Percentiles rank a stretch among this genome's conserved stretches.
phyloP scores from a whole-genome alignment of 768 basidiomycete species.

The Leccinum boreale region DNA sequence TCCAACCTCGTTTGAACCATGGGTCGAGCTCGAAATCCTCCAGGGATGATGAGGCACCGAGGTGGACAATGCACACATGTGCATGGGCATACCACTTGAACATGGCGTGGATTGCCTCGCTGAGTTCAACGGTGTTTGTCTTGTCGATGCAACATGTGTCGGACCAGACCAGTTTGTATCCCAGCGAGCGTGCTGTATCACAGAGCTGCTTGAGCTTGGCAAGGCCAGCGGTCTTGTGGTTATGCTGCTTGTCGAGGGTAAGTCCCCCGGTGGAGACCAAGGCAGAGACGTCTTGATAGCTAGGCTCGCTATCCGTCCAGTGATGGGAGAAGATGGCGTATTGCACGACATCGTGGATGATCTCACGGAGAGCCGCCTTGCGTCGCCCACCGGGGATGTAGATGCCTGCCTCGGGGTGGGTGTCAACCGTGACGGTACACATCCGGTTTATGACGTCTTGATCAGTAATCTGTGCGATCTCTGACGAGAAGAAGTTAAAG shows the following conservation, averaged over 20 bases:
- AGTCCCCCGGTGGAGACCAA: not conserved
- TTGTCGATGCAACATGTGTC: slow-evolving; percentile 33
- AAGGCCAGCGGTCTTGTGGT: slow-evolving; percentile 2
- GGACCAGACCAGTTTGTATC: slow-evolving; percentile 26
- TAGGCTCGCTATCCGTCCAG: slow-evolving; percentile 23
- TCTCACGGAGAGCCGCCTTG: slow-evolving; percentile 16
- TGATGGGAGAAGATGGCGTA: slow-evolving; percentile 29
- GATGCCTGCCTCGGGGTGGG: slow-evolving; percentile 9
- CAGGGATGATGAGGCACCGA: slow-evolving; percentile 13
- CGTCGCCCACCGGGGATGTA: slow-evolving; percentile 15
- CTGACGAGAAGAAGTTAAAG: slow-evolving; percentile 15
- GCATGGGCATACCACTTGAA: slow-evolving; percentile 31
- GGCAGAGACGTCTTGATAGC: slow-evolving; percentile 14
- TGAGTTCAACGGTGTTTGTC: slow-evolving; percentile 23
- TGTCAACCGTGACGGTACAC: not conserved
- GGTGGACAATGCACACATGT: slow-evolving; percentile 28
- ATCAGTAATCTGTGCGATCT: slow-evolving; percentile 18
- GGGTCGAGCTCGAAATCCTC: slow-evolving; percentile 16
- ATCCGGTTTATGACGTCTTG: slow-evolving; percentile 11
- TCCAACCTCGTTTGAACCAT: slow-evolving; percentile 29
- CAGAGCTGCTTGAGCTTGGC: slow-evolving; percentile 21
- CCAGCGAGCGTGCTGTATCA: slow-evolving; percentile 15
- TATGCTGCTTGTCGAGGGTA: not conserved
- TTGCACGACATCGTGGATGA: slow-evolving; percentile 13
- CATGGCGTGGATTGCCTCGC: slow-evolving; percentile 32